These are phyloP conservation scores for Podospora anserina DNA, from an alignment of 495 filamentous ascomycete genomes.

Conservation along the genomic window DNA sequence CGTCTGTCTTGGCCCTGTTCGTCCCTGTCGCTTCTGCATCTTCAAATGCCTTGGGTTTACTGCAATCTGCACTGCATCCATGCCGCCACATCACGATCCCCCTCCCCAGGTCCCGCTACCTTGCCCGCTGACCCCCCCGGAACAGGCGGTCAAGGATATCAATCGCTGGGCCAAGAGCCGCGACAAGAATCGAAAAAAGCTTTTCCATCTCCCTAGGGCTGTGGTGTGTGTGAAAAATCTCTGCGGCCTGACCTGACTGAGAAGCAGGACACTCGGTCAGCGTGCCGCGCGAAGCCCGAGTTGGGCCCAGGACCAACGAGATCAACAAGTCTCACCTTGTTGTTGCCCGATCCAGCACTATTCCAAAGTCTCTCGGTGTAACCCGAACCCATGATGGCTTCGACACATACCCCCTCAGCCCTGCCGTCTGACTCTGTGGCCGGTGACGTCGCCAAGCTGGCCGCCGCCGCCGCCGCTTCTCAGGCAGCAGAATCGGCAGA, in stretches of 20 bases:
- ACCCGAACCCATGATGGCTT: conserved; percentile 9
- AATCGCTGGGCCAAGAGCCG: neutral
- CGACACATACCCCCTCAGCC: conserved; percentile 21
- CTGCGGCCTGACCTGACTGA: conserved; percentile 11
- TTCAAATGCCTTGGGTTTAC: too few relatives aligned
- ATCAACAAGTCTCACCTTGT: conserved; percentile 2
- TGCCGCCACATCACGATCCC: conserved; percentile 1
- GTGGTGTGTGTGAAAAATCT: conserved; percentile 6
- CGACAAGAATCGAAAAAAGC: conserved; percentile 3
- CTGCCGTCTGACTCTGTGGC: conserved; percentile 33
- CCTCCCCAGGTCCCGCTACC: neutral
- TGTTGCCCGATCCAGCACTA: neutral
- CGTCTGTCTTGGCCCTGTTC: neutral
- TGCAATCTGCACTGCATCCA: neutral
- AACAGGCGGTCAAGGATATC: conserved; percentile 8
- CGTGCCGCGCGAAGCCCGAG: conserved; percentile 7
- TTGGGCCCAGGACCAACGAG: conserved; percentile 9
- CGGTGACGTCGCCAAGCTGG: conserved; percentile 31
- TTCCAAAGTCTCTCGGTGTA: neutral
- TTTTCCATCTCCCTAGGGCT: neutral
- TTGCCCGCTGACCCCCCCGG: neutral
- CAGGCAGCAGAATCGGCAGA: conserved; percentile 21
- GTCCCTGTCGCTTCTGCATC: neutral
- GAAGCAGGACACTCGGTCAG: conserved; percentile 1
- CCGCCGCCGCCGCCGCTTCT: conserved; percentile 17